A percentile compares a stretch with the other conserved stretches of the same genome.
phyloP scores from a whole-genome alignment of 441 rosid species.

The Gossypium davidsonii region DNA sequence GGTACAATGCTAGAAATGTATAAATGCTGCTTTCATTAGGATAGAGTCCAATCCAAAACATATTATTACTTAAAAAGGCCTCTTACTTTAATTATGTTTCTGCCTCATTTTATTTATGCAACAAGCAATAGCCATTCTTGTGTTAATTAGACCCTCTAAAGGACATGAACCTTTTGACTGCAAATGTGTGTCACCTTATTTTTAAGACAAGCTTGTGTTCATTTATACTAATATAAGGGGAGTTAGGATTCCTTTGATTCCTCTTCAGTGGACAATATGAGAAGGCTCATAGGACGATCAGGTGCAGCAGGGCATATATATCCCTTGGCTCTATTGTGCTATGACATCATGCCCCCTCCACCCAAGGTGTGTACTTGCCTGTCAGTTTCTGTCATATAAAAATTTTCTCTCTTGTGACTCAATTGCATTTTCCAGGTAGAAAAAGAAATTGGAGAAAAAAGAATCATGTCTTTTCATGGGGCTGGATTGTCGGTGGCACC shows the following conservation, averaged over 20 bases:
- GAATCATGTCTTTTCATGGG: slow-evolving; percentile 64
- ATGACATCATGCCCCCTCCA: slow-evolving; percentile 98
- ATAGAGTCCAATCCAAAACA: neutral
- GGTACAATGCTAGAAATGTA: neutral
- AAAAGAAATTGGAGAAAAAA: slow-evolving; percentile 89
- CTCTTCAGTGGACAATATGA: slow-evolving; percentile 89
- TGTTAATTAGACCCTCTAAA: neutral
- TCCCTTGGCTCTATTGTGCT: slow-evolving; percentile 73
- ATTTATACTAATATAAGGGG: slow-evolving; percentile 34
- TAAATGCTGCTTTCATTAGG: neutral
- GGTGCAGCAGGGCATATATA: slow-evolving; percentile 78
- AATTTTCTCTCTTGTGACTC: slow-evolving; percentile 10
- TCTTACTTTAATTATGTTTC: neutral
- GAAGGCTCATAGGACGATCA: slow-evolving; percentile 78
- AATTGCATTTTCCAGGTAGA: slow-evolving; percentile 52
- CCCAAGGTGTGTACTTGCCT: slow-evolving; percentile 38
- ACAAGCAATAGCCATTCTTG: neutral
- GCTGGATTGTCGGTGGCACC: slow-evolving; percentile 68
- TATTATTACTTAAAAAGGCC: neutral
- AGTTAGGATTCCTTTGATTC: slow-evolving; percentile 87
- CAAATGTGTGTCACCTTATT: slow-evolving; percentile 1
- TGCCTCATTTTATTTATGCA: neutral
- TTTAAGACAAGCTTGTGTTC: slow-evolving; percentile 19
- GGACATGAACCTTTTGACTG: neutral
- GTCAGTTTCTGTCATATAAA: neutral